These are phyloP conservation scores for Cryptococcus sp. DNA, from an alignment of 1,284 basidiomycete genomes.

Conservation along the genomic window DNA sequence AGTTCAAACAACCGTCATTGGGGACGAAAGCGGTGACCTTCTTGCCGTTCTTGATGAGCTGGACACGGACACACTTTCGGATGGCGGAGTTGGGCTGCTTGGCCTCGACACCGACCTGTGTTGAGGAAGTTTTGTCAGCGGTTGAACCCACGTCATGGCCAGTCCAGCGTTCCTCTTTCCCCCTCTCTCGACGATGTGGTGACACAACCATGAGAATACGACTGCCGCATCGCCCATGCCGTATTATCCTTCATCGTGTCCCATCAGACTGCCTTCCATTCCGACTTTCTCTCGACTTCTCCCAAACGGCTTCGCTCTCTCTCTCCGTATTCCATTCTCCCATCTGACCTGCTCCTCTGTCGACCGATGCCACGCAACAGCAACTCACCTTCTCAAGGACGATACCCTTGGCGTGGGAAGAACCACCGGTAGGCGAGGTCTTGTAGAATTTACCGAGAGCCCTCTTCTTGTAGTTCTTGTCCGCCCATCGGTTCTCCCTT, in stretches of 20 bases:
- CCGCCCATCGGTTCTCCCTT: constrained; percentile 98
- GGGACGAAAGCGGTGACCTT: constrained; percentile 91
- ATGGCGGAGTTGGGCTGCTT: constrained; percentile 98
- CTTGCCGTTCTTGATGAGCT: constrained; percentile 99
- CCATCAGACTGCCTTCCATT: not conserved
- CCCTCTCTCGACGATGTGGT: not conserved
- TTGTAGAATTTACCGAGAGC: constrained; percentile 99
- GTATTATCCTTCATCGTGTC: not conserved
- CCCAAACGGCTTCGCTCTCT: not conserved
- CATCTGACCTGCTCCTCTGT: not conserved
- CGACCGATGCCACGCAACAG: not conserved
- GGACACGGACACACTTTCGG: constrained; percentile 99
- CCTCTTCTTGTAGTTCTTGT: constrained; percentile 99
- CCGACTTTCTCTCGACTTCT: not conserved
- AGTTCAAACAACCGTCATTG: constrained; percentile 99
- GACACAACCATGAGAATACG: too few relatives aligned
- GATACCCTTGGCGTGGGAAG: constrained; percentile 99
- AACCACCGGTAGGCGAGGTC: constrained; percentile 98
- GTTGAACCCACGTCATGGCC: too few relatives aligned
- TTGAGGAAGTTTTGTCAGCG: constrained; percentile 4
- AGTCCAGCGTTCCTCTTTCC: too few relatives aligned
- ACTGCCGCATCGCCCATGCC: not conserved
- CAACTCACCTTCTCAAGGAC: constrained; percentile 85
- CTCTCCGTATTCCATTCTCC: not conserved
- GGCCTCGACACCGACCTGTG: constrained; percentile 63